phyloP scores from a whole-genome alignment of 1,284 basidiomycete species.

The Veloporphyrellus conicus region DNA sequence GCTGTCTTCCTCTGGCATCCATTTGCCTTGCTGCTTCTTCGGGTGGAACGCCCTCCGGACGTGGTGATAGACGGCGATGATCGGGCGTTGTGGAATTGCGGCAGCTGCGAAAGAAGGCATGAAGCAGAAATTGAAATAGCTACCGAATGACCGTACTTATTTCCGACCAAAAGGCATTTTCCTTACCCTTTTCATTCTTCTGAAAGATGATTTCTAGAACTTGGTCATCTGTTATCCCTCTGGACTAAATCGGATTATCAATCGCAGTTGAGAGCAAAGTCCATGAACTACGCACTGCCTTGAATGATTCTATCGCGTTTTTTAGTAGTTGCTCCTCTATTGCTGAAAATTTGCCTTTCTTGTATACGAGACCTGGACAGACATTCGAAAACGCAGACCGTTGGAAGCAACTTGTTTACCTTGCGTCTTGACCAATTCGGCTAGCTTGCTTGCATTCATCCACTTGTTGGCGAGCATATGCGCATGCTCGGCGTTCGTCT shows the following conservation, averaged over 20 bases:
- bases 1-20: conserved; percentile 66
- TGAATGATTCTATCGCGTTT: conserved; percentile 60
- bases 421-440: conserved; percentile 61
- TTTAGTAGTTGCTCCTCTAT: conserved; percentile 66
- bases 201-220: conserved; percentile 62
- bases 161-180: conserved; percentile 69
- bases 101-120: conserved; percentile 43
- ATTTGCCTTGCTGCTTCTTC: conserved; percentile 61
- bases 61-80: conserved; percentile 79
- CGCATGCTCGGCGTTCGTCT: conserved; percentile 44
- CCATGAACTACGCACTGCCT: conserved; percentile 42
- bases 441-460: conserved; percentile 63
- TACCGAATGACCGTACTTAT: conserved; percentile 52
- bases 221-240: conserved; percentile 49
- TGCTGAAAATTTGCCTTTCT: conserved; percentile 78
- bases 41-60: conserved; percentile 68
- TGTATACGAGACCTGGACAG: conserved; percentile 66
- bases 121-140: conserved; percentile 2
- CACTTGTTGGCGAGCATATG: conserved; percentile 65
- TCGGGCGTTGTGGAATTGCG: conserved; percentile 67
- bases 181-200: conserved; percentile 55
- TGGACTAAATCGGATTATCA: conserved; percentile 37
- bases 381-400: conserved; percentile 9
- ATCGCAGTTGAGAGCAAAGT: background rate
- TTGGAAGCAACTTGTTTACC: conserved; percentile 39